phyloP scores from a whole-genome alignment of 352 stramenopile species.

The Phytopythium sindhum region DNA sequence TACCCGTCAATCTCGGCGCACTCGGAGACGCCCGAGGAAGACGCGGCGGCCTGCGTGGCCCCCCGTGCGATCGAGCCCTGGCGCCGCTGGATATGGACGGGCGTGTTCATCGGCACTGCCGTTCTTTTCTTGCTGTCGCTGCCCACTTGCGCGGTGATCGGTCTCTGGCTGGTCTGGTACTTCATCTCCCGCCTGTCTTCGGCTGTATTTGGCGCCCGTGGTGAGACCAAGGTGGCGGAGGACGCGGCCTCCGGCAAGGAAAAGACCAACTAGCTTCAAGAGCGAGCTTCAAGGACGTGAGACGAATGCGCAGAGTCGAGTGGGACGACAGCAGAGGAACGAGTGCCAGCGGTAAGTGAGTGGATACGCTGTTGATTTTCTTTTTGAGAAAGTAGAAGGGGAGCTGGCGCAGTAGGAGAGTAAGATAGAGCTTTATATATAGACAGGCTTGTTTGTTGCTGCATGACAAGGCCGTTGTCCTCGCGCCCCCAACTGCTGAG shows the following conservation, averaged over 20 bases:
- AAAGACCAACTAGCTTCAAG: conserved; percentile 12
- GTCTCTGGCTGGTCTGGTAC: conserved; percentile 65
- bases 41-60: conserved; percentile 43
- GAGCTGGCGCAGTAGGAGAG: not conserved
- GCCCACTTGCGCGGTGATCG: conserved; percentile 43
- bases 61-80: conserved; percentile 33
- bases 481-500: not conserved
- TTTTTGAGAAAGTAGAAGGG: not conserved
- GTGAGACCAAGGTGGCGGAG: conserved; percentile 3
- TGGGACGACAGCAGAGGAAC: not conserved
- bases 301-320: not conserved
- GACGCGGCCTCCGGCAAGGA: conserved; percentile 25
- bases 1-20: conserved; percentile 43
- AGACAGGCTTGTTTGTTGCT: not conserved
- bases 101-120: conserved; percentile 32
- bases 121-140: conserved; percentile 48
- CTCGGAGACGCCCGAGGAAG: conserved; percentile 37
- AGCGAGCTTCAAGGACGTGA: not conserved
- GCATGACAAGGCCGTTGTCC: not conserved
- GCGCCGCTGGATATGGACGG: conserved; percentile 35
- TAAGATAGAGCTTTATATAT: not conserved
- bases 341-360: not conserved
- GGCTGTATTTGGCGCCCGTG: conserved; percentile 7
- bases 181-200: conserved; percentile 36
- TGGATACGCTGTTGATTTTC: not conserved